A percentile compares a stretch with the other conserved stretches of the same genome.
Evolutionary conservation across 139 green algal genomes (phyloP).

Genomic region (Pleodorina starrii): DNA sequence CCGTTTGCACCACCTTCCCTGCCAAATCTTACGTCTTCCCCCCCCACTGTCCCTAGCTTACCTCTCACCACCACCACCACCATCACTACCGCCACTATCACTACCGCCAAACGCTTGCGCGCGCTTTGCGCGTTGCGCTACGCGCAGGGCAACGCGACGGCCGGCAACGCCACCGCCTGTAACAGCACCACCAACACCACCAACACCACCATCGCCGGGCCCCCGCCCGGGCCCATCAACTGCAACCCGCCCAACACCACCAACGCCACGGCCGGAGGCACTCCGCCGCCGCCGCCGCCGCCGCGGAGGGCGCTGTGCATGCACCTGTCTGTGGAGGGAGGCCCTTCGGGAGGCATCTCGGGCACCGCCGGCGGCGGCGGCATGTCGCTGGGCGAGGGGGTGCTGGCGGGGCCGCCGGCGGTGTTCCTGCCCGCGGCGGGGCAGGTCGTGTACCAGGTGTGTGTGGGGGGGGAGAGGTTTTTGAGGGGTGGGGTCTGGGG

Average conservation of each 20-base stretch:
- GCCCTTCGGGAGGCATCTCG: not conserved
- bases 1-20: too few species aligned
- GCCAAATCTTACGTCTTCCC: too few species aligned
- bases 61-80: too few species aligned
- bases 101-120: too few species aligned
- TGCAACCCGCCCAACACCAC: too few species aligned
- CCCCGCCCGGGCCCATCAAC: too few species aligned
- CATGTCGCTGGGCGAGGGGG: conserved; percentile 21
- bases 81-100: too few species aligned
- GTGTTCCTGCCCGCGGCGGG: conserved; percentile 34
- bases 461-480: not conserved
- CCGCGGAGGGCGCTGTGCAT: conserved; percentile 28
- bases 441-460: not conserved
- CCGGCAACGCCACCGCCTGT: not conserved
- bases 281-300: not conserved
- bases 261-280: not conserved
- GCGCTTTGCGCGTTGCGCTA: too few species aligned
- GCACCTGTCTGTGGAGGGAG: not conserved
- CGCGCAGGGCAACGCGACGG: not conserved
- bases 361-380: conserved; percentile 27
- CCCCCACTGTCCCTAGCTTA: too few species aligned
- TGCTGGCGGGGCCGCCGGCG: conserved; percentile 24
- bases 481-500: too few species aligned
- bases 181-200: not conserved
- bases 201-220: too few species aligned